Evolutionary conservation across 805 yeast species (phyloP).

Genomic region (Sugiyamaella valdiviana): DNA sequence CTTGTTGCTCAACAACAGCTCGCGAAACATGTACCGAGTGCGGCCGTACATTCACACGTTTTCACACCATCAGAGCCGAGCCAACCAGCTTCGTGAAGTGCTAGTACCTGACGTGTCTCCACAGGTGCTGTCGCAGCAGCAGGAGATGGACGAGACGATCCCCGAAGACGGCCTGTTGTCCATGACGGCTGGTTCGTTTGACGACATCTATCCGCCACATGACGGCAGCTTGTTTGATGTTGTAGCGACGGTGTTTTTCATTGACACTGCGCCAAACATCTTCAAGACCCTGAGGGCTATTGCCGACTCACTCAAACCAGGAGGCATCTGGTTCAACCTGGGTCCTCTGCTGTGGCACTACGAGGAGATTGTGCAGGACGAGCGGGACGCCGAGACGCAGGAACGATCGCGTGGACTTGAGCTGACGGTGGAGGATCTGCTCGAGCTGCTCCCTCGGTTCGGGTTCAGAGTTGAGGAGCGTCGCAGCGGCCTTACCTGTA

Average conservation of each 20-base stretch:
- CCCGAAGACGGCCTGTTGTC: constrained; percentile 41
- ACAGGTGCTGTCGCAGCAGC: constrained; percentile 14
- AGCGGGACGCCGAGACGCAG: constrained; percentile 23
- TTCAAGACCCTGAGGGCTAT: constrained; percentile 69
- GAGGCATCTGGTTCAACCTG: constrained; percentile 75
- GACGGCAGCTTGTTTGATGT: constrained; percentile 30
- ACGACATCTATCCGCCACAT: constrained; percentile 57
- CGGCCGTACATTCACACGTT: constrained; percentile 51
- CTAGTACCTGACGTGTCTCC: constrained; percentile 33
- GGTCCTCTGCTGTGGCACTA: constrained; percentile 90
- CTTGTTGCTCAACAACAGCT: constrained; percentile 24
- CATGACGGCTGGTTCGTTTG: constrained; percentile 67
- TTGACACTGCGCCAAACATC: constrained; percentile 85
- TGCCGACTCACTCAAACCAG: constrained; percentile 40
- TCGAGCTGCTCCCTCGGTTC: constrained; percentile 38
- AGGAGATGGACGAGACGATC: constrained; percentile 12
- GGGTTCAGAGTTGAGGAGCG: constrained; percentile 48
- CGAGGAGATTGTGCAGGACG: constrained; percentile 51
- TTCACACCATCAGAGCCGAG: constrained; percentile 51
- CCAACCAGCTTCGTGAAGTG: constrained; percentile 49
- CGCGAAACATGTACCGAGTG: constrained; percentile 19
- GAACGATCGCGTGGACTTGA: constrained; percentile 46
- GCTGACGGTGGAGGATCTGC: constrained; percentile 49
- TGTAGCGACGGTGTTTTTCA: constrained; percentile 55
- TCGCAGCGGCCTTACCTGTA: constrained; percentile 41